phyloP scores from a whole-genome alignment of 768 basidiomycete genomes.

The Mycena galopus region DNA sequence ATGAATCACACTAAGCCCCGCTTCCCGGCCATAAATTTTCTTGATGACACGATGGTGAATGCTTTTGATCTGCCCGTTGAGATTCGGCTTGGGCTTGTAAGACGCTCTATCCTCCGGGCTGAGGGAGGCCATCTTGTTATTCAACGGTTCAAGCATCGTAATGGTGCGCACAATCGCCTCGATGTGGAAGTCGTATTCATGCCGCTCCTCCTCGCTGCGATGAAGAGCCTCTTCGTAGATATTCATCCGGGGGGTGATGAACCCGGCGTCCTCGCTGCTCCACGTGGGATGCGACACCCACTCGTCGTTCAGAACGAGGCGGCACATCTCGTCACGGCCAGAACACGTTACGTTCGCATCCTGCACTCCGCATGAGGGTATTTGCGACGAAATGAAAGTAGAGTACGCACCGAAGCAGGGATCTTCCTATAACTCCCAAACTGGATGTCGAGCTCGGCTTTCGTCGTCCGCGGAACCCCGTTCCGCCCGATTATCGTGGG shows the following conservation, averaged over 20 bases:
- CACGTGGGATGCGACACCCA: constrained; percentile 99
- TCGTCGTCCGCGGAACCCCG: constrained; percentile 61
- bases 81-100: constrained; percentile 91
- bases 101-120: constrained; percentile 79
- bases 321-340: constrained; percentile 97
- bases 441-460: constrained; percentile 76
- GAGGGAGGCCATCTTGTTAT: constrained; percentile 87
- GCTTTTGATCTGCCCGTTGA: constrained; percentile 88
- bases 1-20: constrained; percentile 83
- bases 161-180: constrained; percentile 96
- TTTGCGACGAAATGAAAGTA: constrained; percentile 6
- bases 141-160: constrained; percentile 89
- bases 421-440: constrained; percentile 93
- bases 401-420: constrained; percentile 74
- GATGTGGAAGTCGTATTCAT: constrained; percentile 99
- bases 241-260: constrained; percentile 93
- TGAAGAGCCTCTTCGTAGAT: constrained; percentile 96
- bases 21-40: constrained; percentile 95
- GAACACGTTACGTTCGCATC: constrained; percentile 91
- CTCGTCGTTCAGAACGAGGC: constrained; percentile 95
- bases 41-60: constrained; percentile 95
- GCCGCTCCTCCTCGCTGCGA: constrained; percentile 96
- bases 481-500: constrained; percentile 57
- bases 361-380: constrained; percentile 53
- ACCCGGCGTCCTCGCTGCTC: constrained; percentile 94